phyloP scores from a whole-genome alignment of 164 flowering plant species.

The Kingdonia uniflora region DNA sequence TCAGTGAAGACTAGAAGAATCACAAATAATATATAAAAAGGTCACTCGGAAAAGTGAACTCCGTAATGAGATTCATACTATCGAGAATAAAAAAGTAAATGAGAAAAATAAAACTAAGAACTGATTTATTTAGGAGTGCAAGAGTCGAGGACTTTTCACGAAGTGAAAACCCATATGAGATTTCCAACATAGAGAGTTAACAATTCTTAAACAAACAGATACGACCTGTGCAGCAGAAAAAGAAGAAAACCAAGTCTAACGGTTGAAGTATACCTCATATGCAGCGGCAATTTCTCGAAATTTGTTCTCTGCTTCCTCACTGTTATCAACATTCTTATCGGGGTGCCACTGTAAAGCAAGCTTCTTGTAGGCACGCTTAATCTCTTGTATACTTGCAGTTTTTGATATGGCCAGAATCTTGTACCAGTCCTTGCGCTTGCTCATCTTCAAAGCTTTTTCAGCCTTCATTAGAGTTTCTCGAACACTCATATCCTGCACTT shows the following conservation, averaged over 20 bases:
- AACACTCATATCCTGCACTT: constrained; percentile 71
- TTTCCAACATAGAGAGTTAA: too few species aligned
- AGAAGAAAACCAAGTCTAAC: not conserved
- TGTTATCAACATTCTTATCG: constrained; percentile 90
- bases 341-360: constrained; percentile 99
- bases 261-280: constrained; percentile 58
- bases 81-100: too few species aligned
- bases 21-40: too few species aligned
- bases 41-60: too few species aligned
- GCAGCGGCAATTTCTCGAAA: constrained; percentile 97
- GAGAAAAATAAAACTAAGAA: too few species aligned
- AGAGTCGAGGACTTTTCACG: too few species aligned
- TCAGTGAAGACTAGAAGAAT: too few species aligned
- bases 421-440: constrained; percentile 97
- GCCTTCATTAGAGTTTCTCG: constrained; percentile 75
- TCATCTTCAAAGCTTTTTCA: constrained; percentile 84
- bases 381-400: constrained; percentile 66
- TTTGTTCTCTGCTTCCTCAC: constrained; percentile 86
- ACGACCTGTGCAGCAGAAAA: too few species aligned
- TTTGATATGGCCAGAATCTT: constrained; percentile 87
- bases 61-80: too few species aligned
- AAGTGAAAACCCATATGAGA: too few species aligned
- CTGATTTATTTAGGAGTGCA: too few species aligned
- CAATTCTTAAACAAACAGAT: too few species aligned
- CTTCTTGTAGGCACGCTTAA: constrained; percentile 90